Evolutionary conservation across 2,329 filamentous ascomycete genomes (phyloP).

Genomic region (Zasmidium cellare): DNA sequence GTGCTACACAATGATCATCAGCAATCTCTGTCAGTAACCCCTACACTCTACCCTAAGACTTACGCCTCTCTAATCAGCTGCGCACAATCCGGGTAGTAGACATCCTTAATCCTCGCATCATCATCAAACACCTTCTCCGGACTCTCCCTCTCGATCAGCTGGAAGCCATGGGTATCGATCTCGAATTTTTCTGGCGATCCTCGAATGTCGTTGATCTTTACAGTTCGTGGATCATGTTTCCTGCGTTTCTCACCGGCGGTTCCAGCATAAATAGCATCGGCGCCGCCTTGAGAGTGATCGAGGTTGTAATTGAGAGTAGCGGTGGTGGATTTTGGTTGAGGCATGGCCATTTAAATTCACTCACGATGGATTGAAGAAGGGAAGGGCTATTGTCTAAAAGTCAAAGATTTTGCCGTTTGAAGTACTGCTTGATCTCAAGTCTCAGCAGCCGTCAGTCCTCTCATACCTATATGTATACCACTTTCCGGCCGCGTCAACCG

Average conservation of each 20-base stretch:
- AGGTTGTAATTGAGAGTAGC: neutral
- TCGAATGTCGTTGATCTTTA: constrained; percentile 5
- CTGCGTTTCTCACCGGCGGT: neutral
- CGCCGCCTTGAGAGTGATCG: neutral
- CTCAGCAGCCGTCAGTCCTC: too few species aligned
- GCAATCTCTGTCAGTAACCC: neutral
- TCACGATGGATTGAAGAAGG: too few species aligned
- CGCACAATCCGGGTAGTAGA: constrained; percentile 10
- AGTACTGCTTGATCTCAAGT: too few species aligned
- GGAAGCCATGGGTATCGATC: constrained; percentile 8
- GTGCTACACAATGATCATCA: neutral
- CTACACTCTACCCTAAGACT: neutral
- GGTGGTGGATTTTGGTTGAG: neutral
- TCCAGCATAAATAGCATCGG: neutral
- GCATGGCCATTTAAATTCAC: neutral
- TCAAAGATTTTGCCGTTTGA: too few species aligned
- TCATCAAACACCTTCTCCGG: neutral
- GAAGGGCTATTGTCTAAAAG: too few species aligned
- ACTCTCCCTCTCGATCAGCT: constrained; percentile 1
- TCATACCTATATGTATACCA: too few species aligned
- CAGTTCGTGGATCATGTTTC: neutral
- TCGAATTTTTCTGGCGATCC: neutral
- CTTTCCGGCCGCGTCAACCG: too few species aligned
- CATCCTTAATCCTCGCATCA: constrained; percentile 5
- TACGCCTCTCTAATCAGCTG: constrained; percentile 10